Conservation (phyloP, 78 protist species). For the Emiliania huxleyi region DNA sequence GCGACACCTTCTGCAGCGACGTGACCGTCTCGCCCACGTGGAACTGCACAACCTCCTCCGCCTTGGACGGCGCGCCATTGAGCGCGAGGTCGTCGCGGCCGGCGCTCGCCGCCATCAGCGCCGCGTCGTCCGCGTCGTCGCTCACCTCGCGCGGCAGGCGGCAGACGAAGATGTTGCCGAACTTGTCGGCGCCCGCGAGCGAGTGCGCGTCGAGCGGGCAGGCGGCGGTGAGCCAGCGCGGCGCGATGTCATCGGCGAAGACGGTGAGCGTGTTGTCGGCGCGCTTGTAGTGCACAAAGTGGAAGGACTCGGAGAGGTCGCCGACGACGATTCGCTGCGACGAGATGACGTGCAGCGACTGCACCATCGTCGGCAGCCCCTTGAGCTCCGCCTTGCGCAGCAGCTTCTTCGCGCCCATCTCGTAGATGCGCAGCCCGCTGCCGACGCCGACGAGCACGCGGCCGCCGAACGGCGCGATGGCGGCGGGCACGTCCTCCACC, state of each 20-base stretch:
- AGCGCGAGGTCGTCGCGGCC: neutral
- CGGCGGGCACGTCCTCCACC: conserved; percentile 83
- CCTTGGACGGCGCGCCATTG: neutral
- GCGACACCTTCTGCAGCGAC: conserved; percentile 50
- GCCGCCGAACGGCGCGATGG: conserved; percentile 56
- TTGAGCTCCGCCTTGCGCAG: conserved; percentile 86
- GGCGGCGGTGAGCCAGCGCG: conserved; percentile 77
- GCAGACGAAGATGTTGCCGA: conserved; percentile 81
- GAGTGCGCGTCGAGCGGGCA: conserved; percentile 85
- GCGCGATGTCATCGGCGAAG: conserved; percentile 91
- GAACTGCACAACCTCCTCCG: conserved; percentile 52
- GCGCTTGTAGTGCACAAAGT: conserved; percentile 66
- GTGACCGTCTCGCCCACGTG: conserved; percentile 85
- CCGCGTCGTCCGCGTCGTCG: neutral
- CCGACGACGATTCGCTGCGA: conserved; percentile 75
- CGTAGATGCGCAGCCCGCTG: conserved; percentile 79
- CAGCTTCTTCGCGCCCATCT: conserved; percentile 86
- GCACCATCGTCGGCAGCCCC: conserved; percentile 42
- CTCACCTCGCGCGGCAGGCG: conserved; percentile 67
- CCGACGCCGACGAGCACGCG: conserved; percentile 85
- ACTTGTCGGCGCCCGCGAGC: conserved; percentile 85
- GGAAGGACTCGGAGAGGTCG: conserved; percentile 85
- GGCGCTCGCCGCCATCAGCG: neutral
- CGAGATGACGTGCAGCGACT: conserved; percentile 13
- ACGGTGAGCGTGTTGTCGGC: conserved; percentile 66